A percentile compares a stretch with the other conserved stretches of the same genome.
These are phyloP conservation scores for Phytophthora europaea DNA, from an alignment of 352 stramenopile species.

Conservation along the genomic window DNA sequence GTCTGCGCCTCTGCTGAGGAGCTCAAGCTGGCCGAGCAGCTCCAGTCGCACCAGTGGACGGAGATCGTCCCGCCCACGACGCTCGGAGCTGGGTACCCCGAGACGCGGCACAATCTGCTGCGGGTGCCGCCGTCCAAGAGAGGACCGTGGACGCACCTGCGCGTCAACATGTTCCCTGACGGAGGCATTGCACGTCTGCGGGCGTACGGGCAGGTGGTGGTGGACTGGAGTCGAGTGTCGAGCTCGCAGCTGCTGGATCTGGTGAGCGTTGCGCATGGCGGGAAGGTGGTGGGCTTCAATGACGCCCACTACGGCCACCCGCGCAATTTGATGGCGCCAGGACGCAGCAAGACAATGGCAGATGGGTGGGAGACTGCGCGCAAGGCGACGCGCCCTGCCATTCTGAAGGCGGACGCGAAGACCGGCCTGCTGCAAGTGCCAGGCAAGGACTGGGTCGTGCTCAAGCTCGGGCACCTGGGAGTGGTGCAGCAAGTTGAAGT, in stretches of 20 bases:
- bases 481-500: slow-evolving; percentile 83
- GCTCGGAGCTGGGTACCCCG: slow-evolving; percentile 83
- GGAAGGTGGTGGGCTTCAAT: slow-evolving; percentile 90
- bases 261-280: slow-evolving; percentile 85
- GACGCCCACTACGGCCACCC: slow-evolving; percentile 96
- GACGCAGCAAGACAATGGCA: slow-evolving; percentile 92
- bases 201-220: slow-evolving; percentile 75
- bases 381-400: slow-evolving; percentile 85
- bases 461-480: slow-evolving; percentile 89
- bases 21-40: slow-evolving; percentile 52
- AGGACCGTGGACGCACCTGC: slow-evolving; percentile 87
- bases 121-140: slow-evolving; percentile 43
- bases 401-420: slow-evolving; percentile 61
- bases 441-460: slow-evolving; percentile 93
- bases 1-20: slow-evolving; percentile 55
- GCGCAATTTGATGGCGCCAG: slow-evolving; percentile 91
- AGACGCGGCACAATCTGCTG: slow-evolving; percentile 91
- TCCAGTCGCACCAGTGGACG: slow-evolving; percentile 66
- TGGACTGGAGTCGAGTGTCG: slow-evolving; percentile 70
- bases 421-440: slow-evolving; percentile 72
- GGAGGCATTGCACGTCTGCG: slow-evolving; percentile 93
- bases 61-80: slow-evolving; percentile 68
- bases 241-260: slow-evolving; percentile 82
- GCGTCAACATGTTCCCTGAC: slow-evolving; percentile 95
- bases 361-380: slow-evolving; percentile 96